Evolutionary conservation across 164 flowering plant genomes (phyloP).

Genomic region (Brasenia schreberi): DNA sequence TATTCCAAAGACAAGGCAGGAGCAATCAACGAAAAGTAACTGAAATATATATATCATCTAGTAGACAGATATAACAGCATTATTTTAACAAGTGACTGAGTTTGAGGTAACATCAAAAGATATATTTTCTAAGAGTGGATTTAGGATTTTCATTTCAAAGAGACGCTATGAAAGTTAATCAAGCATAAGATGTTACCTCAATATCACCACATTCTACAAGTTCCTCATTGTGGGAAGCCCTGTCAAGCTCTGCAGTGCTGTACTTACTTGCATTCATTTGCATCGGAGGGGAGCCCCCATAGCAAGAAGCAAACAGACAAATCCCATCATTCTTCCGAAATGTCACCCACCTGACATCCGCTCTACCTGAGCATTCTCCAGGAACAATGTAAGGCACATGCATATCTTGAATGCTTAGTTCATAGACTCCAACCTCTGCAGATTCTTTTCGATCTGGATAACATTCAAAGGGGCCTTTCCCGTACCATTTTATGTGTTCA

Average conservation of each 20-base stretch:
- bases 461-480: constrained; percentile 96
- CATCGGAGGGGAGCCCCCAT: constrained; percentile 75
- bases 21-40: too few species aligned
- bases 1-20: too few species aligned
- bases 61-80: too few species aligned
- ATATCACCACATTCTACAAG: constrained; percentile 61
- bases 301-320: constrained; percentile 65
- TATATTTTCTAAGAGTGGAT: too few species aligned
- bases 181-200: constrained; percentile 40
- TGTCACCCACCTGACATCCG: constrained; percentile 92
- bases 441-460: constrained; percentile 91
- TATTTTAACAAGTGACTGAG: too few species aligned
- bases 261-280: constrained; percentile 94
- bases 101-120: too few species aligned
- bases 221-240: constrained; percentile 67
- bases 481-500: constrained; percentile 64
- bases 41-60: too few species aligned
- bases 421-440: constrained; percentile 72
- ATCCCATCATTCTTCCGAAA: constrained; percentile 52
- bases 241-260: constrained; percentile 60
- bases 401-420: constrained; percentile 52
- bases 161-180: not conserved
- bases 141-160: not conserved
- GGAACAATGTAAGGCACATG: constrained; percentile 94
- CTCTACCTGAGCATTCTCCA: constrained; percentile 71